Evolutionary conservation across 352 stramenopile genomes (phyloP), one percentile per base, ranked within the genome.

Genomic region (Globisporangium uncinulatum): DNA sequence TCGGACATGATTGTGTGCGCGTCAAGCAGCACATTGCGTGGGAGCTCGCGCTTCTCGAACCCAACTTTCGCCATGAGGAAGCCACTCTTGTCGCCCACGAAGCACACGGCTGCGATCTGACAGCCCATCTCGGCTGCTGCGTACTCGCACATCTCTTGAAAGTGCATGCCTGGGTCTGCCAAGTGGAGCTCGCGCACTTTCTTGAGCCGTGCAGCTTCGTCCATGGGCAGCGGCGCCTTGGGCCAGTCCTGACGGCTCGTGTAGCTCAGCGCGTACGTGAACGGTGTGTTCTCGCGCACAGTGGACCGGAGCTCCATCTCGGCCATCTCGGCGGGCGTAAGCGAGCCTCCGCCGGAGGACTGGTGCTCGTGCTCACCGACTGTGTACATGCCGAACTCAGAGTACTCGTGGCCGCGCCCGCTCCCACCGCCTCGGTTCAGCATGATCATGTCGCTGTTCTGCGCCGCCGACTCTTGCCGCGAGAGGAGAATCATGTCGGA

Each of bases 141-240:
- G 59, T 90, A 91, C 60, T 94, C 84, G 53, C 83, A 89, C 78
- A 94, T 92, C 55, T 94, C 84, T 56, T 94, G 84, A 62, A 94
- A 94, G 55, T 92, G 84, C 59, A 82, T 69, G 1, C 82, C 76
- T 1, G 82, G 82, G 63, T 94, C 84, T 13, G 78, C 78, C 21
- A 94, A 55, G 57, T 89, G 79, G n/a, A 94, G 57, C 54, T 80
- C 67, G 19, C 82, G 78, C 37, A 94, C 84, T 46, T 87, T 89
- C 56, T 76, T 67, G 17, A 94, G 77, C 5, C 84, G 78, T 7
- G 70, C 62, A 0, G 64, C 57, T 52, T 94, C 84, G 54, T 92
- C 81, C 47, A 69, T 55, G 6, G 84, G 84, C 51, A 94, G 46
- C 2, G 84, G 84, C 6, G 84, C 82, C 62, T 90, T 88, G 3